phyloP scores from a whole-genome alignment of 495 filamentous ascomycete species.

The Lasiosphaeris hirsuta region DNA sequence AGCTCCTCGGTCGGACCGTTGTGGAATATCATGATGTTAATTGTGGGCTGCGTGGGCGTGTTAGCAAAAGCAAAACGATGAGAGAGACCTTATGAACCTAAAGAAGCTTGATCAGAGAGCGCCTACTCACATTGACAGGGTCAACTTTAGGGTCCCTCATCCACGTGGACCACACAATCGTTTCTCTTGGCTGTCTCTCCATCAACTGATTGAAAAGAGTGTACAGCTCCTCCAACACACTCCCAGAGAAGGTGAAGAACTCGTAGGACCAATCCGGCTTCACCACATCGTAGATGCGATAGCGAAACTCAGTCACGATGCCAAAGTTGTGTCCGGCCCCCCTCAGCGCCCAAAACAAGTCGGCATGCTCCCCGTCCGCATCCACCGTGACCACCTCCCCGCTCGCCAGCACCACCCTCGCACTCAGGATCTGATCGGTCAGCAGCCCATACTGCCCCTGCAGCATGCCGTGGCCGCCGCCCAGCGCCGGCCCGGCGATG shows the following conservation, averaged over 20 bases:
- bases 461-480: slow-evolving; percentile 59
- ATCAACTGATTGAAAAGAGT: no score
- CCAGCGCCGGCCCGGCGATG: slow-evolving; percentile 53
- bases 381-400: slow-evolving; percentile 43
- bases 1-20: no score
- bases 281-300: slow-evolving; percentile 23
- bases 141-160: no score
- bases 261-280: slow-evolving; percentile 44
- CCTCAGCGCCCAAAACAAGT: slow-evolving; percentile 56
- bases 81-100: no score
- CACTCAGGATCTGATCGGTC: slow-evolving; percentile 53
- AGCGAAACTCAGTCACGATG: slow-evolving; percentile 55
- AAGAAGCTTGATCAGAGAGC: no score
- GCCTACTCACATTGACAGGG: no score
- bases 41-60: no score
- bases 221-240: slow-evolving; percentile 51
- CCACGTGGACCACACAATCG: no score
- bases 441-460: slow-evolving; percentile 59
- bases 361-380: slow-evolving; percentile 27
- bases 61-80: no score
- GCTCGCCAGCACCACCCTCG: slow-evolving; percentile 55
- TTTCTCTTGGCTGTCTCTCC: no score
- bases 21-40: no score
- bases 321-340: slow-evolving; percentile 65
- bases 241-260: slow-evolving; percentile 44